Evolutionary conservation across 2,329 filamentous ascomycete genomes (phyloP).

Genomic region (Paecilomyces sp.): DNA sequence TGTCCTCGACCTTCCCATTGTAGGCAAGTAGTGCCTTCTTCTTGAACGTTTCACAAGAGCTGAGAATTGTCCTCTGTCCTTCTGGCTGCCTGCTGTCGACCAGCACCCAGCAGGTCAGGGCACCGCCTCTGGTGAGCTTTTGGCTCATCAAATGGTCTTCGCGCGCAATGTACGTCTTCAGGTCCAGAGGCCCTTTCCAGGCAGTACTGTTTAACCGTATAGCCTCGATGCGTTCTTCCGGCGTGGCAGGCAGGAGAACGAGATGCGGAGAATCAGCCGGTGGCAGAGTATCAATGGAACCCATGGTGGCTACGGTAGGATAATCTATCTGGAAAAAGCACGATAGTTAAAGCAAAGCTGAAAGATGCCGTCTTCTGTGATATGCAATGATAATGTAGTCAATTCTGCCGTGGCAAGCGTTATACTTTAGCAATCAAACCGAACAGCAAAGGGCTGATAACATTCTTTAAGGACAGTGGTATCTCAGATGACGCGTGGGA

Average conservation of each 20-base stretch:
- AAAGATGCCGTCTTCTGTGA: not conserved
- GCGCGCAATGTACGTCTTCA: conserved; percentile 51
- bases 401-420: not conserved
- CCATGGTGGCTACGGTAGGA: conserved; percentile 19
- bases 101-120: conserved; percentile 54
- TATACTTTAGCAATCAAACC: not conserved
- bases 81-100: conserved; percentile 39
- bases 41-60: conserved; percentile 51
- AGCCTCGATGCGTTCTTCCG: conserved; percentile 46
- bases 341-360: not conserved
- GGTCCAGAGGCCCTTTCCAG: conserved; percentile 51
- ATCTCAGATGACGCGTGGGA: not conserved
- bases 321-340: not conserved
- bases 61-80: conserved; percentile 41
- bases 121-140: conserved; percentile 47
- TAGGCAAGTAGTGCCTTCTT: conserved; percentile 38
- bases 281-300: conserved; percentile 38
- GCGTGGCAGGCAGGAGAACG: conserved; percentile 48
- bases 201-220: conserved; percentile 48
- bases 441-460: not conserved
- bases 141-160: conserved; percentile 48
- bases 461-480: not conserved
- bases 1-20: conserved; percentile 49
- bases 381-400: not conserved
- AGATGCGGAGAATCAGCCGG: conserved; percentile 44